Base-by-base conservation (phyloP, 768 basidiomycete genomes). In the Sporobolomyces roseus region DNA sequence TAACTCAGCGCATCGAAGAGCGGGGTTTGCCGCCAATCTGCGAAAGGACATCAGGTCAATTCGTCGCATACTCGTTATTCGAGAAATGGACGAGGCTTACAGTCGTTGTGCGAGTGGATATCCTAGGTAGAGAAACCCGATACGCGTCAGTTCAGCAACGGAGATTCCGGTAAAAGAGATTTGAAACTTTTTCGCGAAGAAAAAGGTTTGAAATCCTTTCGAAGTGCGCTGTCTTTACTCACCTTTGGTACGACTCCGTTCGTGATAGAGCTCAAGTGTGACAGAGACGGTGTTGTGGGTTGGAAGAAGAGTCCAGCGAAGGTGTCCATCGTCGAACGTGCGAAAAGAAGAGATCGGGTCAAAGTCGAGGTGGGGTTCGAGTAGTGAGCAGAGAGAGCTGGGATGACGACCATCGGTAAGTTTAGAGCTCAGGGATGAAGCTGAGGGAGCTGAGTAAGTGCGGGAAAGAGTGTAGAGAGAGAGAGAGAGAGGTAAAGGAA, bases 41-140 rank as follows among this genome's bases (percentile, higher is more conserved):
- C 1, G 13, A 54, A 45, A 45, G 43, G 8, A 27, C 7, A 56
- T 59, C 56, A 32, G 41, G 5, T 43, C 41, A 29, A 6, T 17
- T 55, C 29, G 3, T 43, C 29, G 30, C 21, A 8, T 25, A 2
- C 21, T 53, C 17, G 30, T 17, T 32, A 25, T 10, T 19, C n/a
- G 25, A 1, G 16, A 1, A 13, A 30, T 41, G 17, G 38, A 9
- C 17, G 10, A 9, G 9, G 38, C 68, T 55, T 33, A 69, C 68
- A 69, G 33, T 69, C 68, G 58, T 69, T 69, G 33, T 69, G 68
- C 8, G 68, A 69, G 23, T 69, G 68, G n/a, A 64, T 32, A 32
- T 69, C 46, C 65, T 66, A 50, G 10, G 36, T 23, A 9, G 16
- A 27, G 35, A 48, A 19, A 48, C 30, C 43, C 41, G 32, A 45